Conservation (phyloP, 106 monocot genomes). For the Vanilla planifolia region DNA sequence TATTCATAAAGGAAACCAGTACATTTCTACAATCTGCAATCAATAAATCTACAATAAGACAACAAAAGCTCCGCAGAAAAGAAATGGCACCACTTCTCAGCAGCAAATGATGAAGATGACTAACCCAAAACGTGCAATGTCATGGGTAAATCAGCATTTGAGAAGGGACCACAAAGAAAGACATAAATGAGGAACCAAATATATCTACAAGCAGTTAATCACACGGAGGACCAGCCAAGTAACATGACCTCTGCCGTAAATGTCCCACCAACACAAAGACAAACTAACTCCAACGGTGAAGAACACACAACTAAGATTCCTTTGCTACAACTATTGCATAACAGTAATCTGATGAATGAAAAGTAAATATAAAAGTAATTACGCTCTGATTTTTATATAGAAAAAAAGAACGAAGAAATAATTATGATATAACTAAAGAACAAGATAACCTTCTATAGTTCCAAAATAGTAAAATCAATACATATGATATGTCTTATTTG, state of each 20-base stretch:
- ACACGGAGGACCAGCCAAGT: background rate
- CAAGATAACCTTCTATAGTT: too few species aligned
- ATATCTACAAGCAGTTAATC: background rate
- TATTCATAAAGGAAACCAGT: background rate
- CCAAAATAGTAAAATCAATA: too few species aligned
- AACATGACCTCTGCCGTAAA: background rate
- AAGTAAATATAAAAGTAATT: too few species aligned
- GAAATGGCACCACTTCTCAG: background rate
- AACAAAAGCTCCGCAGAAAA: background rate
- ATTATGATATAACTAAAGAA: too few species aligned
- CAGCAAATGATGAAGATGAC: slow-evolving; percentile 5
- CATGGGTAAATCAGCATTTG: background rate
- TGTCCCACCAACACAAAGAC: too few species aligned
- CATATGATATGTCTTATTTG: too few species aligned
- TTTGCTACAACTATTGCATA: too few species aligned
- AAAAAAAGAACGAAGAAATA: too few species aligned
- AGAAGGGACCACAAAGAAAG: background rate
- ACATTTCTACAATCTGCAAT: background rate
- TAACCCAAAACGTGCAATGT: background rate
- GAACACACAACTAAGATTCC: too few species aligned
- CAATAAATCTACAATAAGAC: background rate
- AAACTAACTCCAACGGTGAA: too few species aligned
- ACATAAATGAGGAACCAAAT: background rate
- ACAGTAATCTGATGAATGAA: too few species aligned
- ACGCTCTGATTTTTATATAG: too few species aligned